These are phyloP conservation scores for Puccinia hordei DNA, from an alignment of 1,284 basidiomycete species.

Conservation along the genomic window DNA sequence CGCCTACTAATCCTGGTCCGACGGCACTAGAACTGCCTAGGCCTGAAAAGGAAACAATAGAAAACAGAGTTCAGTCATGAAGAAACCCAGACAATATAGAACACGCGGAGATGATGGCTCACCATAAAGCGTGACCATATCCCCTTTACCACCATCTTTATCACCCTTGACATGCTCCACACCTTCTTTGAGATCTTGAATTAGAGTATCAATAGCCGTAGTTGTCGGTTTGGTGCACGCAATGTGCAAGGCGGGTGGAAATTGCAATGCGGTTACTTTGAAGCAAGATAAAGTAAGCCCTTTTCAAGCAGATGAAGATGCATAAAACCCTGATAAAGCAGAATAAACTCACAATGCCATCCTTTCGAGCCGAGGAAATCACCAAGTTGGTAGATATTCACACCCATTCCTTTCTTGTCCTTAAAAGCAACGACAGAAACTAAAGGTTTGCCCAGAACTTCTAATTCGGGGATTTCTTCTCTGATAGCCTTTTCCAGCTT, in stretches of 20 bases:
- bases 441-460: constrained; percentile 82
- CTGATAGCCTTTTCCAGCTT: constrained; percentile 70
- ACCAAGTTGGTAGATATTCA: constrained; percentile 80
- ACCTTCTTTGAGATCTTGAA: constrained; percentile 77
- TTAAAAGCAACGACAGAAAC: constrained; percentile 84
- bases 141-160: constrained; percentile 63
- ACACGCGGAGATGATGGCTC: constrained; percentile 58
- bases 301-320: constrained; percentile 51
- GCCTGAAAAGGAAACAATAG: constrained; percentile 64
- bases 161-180: constrained; percentile 69
- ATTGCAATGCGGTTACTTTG: constrained; percentile 73
- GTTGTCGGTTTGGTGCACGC: constrained; percentile 85
- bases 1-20: constrained; percentile 83
- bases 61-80: constrained; percentile 20
- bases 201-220: constrained; percentile 72
- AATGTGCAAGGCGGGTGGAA: constrained; percentile 84
- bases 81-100: background rate
- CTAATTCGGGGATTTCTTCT: constrained; percentile 72
- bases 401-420: constrained; percentile 61
- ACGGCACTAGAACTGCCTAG: constrained; percentile 82
- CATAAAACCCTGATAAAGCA: background rate
- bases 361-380: constrained; percentile 76
- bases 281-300: background rate
- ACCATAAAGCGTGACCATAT: constrained; percentile 87
- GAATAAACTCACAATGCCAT: constrained; percentile 55